phyloP scores from a whole-genome alignment of 768 basidiomycete genomes.

The Gyrodon lividus region DNA sequence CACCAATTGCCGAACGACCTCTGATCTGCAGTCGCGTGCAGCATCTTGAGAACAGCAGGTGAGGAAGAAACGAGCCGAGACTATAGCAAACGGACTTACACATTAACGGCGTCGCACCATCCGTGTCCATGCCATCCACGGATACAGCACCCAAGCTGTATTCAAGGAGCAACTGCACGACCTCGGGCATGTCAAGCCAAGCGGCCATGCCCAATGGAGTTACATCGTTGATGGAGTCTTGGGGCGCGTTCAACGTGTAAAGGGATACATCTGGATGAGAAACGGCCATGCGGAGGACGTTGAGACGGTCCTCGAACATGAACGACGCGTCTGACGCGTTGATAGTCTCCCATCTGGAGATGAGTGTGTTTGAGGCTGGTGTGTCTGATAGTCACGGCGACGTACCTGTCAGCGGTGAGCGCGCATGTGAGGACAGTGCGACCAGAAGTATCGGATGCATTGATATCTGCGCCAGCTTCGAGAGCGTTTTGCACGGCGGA shows the following conservation, averaged over 20 bases:
- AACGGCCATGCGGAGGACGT: conserved; percentile 55
- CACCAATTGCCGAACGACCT: conserved; percentile 69
- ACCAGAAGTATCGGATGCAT: conserved; percentile 59
- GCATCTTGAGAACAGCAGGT: conserved; percentile 52
- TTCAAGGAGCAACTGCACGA: conserved; percentile 64
- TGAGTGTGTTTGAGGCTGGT: conserved; percentile 2
- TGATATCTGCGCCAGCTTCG: conserved; percentile 63
- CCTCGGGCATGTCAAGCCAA: conserved; percentile 65
- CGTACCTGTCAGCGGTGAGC: conserved; percentile 71
- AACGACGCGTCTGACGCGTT: conserved; percentile 73
- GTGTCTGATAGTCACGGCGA: conserved; percentile 9
- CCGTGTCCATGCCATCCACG: conserved; percentile 71
- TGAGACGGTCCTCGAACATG: conserved; percentile 55
- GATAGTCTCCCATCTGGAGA: conserved; percentile 60
- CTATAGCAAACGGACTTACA: conserved; percentile 48
- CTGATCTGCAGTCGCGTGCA: conserved; percentile 66
- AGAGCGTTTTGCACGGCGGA: conserved; percentile 53
- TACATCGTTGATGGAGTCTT: conserved; percentile 66
- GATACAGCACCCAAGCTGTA: conserved; percentile 59
- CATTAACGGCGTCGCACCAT: conserved; percentile 81
- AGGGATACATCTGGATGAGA: conserved; percentile 60
- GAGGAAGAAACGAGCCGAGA: conserved; percentile 4
- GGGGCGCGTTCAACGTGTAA: conserved; percentile 72
- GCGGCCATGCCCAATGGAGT: conserved; percentile 78
- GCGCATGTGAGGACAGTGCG: conserved; percentile 67